Evolutionary conservation across 2,329 filamentous ascomycete species (phyloP).

Genomic region (Colletotrichum sp.): DNA sequence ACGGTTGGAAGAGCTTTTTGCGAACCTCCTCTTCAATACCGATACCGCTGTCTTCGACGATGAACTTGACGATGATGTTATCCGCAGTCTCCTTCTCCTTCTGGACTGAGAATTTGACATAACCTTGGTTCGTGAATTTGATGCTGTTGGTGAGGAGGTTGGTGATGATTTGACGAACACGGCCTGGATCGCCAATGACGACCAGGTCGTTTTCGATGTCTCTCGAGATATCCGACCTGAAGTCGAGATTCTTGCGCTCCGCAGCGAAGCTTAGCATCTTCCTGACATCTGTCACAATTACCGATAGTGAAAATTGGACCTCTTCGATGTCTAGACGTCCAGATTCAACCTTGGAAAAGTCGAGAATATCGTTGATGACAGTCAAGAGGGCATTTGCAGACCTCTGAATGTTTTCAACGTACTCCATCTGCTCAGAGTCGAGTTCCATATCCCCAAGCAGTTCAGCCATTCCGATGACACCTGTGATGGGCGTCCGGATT

Average conservation of each 20-base stretch:
- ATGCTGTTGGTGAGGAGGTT: conserved; percentile 80
- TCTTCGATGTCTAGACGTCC: conserved; percentile 80
- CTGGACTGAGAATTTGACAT: conserved; percentile 69
- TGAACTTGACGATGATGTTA: conserved; percentile 71
- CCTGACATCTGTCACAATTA: conserved; percentile 78
- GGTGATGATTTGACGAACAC: conserved; percentile 82
- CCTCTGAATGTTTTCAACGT: conserved; percentile 78
- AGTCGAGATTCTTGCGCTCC: conserved; percentile 77
- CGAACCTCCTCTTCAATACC: conserved; percentile 81
- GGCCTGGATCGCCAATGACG: conserved; percentile 85
- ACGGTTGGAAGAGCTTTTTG: conserved; percentile 77
- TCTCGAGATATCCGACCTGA: conserved; percentile 67
- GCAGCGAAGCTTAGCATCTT: conserved; percentile 91
- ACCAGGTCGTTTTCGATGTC: conserved; percentile 72
- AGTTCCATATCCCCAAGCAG: conserved; percentile 72
- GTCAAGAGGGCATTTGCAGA: conserved; percentile 83
- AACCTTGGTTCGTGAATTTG: conserved; percentile 75
- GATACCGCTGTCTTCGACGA: conserved; percentile 79
- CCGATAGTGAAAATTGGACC: conserved; percentile 77
- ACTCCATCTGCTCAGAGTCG: conserved; percentile 74
- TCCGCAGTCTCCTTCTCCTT: conserved; percentile 70
- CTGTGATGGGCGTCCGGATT: conserved; percentile 79
- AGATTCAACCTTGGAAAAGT: conserved; percentile 87
- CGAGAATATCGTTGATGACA: conserved; percentile 89
- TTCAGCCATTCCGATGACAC: conserved; percentile 82